A percentile compares a stretch with the other conserved stretches of the same genome.
These are phyloP conservation scores for Plasmodium falciparum DNA, from an alignment of 169 alveolate genomes.

Conservation along the genomic window DNA sequence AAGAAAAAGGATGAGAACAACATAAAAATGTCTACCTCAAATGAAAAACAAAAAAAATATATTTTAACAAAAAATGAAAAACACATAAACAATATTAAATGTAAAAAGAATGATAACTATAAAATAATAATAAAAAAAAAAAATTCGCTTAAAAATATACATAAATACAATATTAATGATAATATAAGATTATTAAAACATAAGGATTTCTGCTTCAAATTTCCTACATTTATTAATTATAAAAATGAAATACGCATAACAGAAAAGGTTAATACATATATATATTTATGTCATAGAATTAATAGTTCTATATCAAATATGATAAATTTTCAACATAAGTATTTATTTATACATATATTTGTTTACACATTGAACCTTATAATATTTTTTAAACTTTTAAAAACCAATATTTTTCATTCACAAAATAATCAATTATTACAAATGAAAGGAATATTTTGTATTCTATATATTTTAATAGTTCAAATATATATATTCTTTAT, in stretches of 20 bases:
- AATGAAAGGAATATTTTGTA: conserved; percentile 22
- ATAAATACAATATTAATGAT: background rate
- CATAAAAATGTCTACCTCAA: no score
- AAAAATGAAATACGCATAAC: conserved; percentile 23
- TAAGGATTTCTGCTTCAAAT: background rate
- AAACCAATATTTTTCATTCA: background rate
- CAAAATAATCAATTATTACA: background rate
- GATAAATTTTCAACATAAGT: conserved; percentile 11
- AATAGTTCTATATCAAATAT: conserved; percentile 27
- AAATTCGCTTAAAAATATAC: background rate
- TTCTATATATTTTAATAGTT: conserved; percentile 25
- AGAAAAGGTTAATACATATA: conserved; percentile 8
- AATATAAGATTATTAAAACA: no score
- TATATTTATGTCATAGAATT: conserved; percentile 23
- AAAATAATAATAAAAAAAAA: background rate
- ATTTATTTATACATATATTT: conserved; percentile 29
- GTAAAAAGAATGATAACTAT: background rate
- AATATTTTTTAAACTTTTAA: conserved; percentile 22
- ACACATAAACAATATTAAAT: background rate
- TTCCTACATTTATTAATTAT: conserved; percentile 15
- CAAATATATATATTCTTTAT: conserved; percentile 44
- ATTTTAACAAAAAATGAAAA: background rate
- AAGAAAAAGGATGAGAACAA: no score
- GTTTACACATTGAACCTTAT: conserved; percentile 30
- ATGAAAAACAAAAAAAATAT: no score